Evolutionary conservation across 345 rosid species (phyloP).

Genomic region (Eucalyptus guilfoylei): DNA sequence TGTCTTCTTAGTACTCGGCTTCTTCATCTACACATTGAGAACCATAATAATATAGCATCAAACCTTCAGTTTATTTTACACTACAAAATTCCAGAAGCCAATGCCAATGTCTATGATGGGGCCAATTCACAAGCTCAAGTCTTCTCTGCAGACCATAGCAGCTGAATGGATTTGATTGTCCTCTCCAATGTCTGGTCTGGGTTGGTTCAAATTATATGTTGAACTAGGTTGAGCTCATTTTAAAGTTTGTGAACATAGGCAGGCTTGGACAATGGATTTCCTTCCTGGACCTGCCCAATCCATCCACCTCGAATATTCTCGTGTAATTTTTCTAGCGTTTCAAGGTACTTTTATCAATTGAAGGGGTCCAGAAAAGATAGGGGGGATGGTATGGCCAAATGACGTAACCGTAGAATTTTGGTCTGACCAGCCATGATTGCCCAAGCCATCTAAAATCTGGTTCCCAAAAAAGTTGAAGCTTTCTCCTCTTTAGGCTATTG

Average conservation of each 20-base stretch:
- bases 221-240: background rate
- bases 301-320: background rate
- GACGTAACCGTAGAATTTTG: background rate
- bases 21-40: background rate
- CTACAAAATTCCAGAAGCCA: background rate
- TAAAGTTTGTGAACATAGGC: background rate
- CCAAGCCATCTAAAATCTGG: background rate
- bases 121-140: background rate
- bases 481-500: background rate
- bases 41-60: background rate
- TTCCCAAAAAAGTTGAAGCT: background rate
- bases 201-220: background rate
- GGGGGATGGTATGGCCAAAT: background rate
- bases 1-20: background rate
- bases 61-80: background rate
- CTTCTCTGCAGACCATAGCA: background rate
- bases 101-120: background rate
- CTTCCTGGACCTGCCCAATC: background rate
- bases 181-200: background rate
- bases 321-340: background rate
- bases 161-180: background rate
- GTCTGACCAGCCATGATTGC: background rate
- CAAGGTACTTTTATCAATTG: background rate
- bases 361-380: background rate
- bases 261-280: background rate